These are phyloP conservation scores for Rhizopogon rudus DNA, from an alignment of 768 basidiomycete genomes.

Conservation along the genomic window DNA sequence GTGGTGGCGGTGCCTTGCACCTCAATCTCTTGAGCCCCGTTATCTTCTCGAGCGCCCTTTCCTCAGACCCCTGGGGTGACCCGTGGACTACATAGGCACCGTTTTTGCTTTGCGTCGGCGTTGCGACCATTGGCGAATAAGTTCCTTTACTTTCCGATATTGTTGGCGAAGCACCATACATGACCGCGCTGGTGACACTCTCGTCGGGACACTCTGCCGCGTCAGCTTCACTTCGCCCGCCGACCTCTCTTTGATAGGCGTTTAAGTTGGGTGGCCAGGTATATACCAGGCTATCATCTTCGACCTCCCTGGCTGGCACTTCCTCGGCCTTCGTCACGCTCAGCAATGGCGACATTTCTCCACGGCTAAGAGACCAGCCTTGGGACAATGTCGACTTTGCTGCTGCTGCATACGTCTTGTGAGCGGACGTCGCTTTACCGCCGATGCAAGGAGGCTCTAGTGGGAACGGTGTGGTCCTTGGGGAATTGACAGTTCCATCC, in stretches of 20 bases:
- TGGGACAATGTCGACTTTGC: background rate
- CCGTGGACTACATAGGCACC: background rate
- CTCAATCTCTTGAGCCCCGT: slow-evolving; percentile 5
- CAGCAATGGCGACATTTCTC: slow-evolving; percentile 25
- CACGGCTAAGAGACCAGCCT: slow-evolving; percentile 15
- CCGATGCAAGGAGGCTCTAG: background rate
- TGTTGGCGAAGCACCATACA: slow-evolving; percentile 10
- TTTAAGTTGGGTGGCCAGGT: slow-evolving; percentile 19
- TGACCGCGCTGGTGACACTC: slow-evolving; percentile 4
- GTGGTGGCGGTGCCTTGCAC: slow-evolving; percentile 2
- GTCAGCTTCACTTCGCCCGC: background rate
- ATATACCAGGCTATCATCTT: slow-evolving; percentile 8
- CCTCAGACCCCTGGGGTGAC: background rate
- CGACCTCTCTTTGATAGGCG: background rate
- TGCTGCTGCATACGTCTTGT: background rate
- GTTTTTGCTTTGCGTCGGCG: background rate
- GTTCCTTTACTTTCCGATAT: slow-evolving; percentile 6
- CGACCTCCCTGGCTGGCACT: background rate
- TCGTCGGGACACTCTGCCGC: background rate
- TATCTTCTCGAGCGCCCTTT: background rate
- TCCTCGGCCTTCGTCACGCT: slow-evolving; percentile 20
- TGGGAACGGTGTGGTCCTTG: background rate
- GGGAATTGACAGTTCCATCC: slow-evolving; percentile 13
- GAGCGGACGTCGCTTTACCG: background rate
- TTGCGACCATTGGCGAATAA: slow-evolving; percentile 1